Evolutionary conservation across 176 grass and related monocot genomes (phyloP).

Genomic region (Juncus inflexus): DNA sequence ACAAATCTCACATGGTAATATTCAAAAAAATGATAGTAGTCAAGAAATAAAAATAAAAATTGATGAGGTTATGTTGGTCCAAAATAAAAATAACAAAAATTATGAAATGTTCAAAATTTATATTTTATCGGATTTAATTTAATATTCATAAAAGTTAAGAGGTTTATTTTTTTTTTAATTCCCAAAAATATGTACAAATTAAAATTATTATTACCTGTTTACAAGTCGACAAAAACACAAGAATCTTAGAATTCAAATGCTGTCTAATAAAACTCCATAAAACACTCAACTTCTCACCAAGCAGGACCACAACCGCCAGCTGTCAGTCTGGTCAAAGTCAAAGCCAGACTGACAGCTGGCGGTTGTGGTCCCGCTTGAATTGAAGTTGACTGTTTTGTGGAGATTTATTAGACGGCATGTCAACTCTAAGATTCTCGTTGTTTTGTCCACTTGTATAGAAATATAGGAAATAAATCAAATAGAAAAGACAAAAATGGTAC

Average conservation of each 20-base stretch:
- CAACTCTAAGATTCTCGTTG: slow-evolving; percentile 67
- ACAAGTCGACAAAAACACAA: slow-evolving; percentile 81
- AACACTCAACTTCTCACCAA: slow-evolving; percentile 84
- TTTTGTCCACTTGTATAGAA: slow-evolving; percentile 69
- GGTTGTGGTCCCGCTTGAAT: slow-evolving; percentile 75
- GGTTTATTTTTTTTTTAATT: too few relatives aligned
- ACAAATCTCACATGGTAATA: too few relatives aligned
- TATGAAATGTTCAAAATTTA: too few relatives aligned
- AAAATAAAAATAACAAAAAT: too few relatives aligned
- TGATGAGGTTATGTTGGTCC: too few relatives aligned
- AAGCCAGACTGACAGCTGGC: slow-evolving; percentile 29
- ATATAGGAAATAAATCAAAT: not conserved
- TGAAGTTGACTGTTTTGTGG: slow-evolving; percentile 88
- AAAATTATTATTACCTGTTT: slow-evolving; percentile 54
- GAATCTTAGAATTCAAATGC: slow-evolving; percentile 71
- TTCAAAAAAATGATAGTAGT: too few relatives aligned
- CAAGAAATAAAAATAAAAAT: too few relatives aligned
- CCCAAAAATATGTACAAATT: too few relatives aligned
- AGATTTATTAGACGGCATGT: slow-evolving; percentile 89
- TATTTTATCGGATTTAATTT: too few relatives aligned
- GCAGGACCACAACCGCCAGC: too few relatives aligned
- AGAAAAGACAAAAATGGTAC: too few relatives aligned
- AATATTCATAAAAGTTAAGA: too few relatives aligned
- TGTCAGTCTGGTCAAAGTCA: not conserved
- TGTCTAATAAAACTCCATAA: slow-evolving; percentile 86